Percentiles rank a stretch among this genome's conserved stretches.
phyloP scores from a whole-genome alignment of 306 rosid species.

The Mimosa pudica region DNA sequence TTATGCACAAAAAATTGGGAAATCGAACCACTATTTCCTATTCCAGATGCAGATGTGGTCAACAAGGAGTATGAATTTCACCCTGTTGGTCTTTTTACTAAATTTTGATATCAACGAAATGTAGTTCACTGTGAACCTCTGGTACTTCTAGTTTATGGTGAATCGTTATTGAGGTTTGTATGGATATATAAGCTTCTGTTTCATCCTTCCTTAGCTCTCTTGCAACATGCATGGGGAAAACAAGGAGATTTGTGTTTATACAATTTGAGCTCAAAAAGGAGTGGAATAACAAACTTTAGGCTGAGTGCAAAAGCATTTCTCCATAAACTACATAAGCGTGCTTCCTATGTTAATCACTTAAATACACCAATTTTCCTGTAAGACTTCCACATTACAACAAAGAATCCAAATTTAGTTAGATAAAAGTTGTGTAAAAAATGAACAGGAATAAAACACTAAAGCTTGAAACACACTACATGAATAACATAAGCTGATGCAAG shows the following conservation, averaged over 20 bases:
- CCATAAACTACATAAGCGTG: background rate
- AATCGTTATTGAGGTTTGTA: conserved; percentile 20
- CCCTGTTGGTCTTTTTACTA: conserved; percentile 10
- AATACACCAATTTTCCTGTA: background rate
- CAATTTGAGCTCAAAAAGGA: background rate
- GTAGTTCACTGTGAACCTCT: background rate
- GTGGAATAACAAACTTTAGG: background rate
- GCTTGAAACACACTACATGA: background rate
- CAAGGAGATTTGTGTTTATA: conserved; percentile 20
- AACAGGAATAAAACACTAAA: background rate
- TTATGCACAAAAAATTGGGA: conserved; percentile 86
- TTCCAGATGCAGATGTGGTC: conserved; percentile 62
- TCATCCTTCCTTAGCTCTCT: conserved; percentile 9
- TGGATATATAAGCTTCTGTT: background rate
- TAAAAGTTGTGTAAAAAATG: background rate
- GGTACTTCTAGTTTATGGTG: conserved; percentile 19
- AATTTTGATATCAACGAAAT: conserved; percentile 27
- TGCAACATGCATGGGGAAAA: background rate
- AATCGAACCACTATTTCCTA: conserved; percentile 82
- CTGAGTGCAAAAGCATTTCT: background rate
- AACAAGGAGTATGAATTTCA: conserved; percentile 60
- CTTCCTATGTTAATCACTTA: background rate
- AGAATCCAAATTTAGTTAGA: background rate
- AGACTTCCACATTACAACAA: background rate
- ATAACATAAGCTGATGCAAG: background rate